A percentile compares a stretch with the other conserved stretches of the same genome.
phyloP scores from a whole-genome alignment of 345 rosid genomes.

The Nephelium lappaceum region DNA sequence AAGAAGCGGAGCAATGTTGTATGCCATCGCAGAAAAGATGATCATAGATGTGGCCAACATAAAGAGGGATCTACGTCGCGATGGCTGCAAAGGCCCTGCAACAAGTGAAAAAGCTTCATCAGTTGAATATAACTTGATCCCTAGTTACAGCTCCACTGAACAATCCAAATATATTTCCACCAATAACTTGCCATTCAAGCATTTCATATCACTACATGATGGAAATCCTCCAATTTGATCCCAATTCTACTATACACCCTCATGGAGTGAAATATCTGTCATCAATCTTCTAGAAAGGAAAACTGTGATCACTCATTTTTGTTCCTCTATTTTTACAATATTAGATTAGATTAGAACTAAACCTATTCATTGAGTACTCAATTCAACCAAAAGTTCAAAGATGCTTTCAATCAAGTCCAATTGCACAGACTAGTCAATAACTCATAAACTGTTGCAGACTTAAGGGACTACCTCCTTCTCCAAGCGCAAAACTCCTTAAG shows the following conservation, averaged over 20 bases:
- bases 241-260: background rate
- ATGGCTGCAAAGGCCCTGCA: constrained; percentile 65
- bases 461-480: constrained; percentile 40
- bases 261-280: background rate
- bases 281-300: background rate
- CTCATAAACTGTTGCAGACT: background rate
- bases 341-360: background rate
- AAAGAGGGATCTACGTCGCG: constrained; percentile 64
- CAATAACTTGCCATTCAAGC: background rate
- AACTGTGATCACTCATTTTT: background rate
- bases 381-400: background rate
- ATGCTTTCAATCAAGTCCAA: background rate
- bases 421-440: background rate
- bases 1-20: constrained; percentile 55
- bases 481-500: constrained; percentile 51
- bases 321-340: background rate
- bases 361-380: background rate
- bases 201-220: background rate
- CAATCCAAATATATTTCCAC: background rate
- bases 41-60: constrained; percentile 67
- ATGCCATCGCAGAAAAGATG: constrained; percentile 61
- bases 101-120: constrained; percentile 26
- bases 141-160: background rate
- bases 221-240: background rate
- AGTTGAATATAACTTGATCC: constrained; percentile 16